phyloP scores from a whole-genome alignment of 139 green algal genomes.

The Picochlorum sp. region DNA sequence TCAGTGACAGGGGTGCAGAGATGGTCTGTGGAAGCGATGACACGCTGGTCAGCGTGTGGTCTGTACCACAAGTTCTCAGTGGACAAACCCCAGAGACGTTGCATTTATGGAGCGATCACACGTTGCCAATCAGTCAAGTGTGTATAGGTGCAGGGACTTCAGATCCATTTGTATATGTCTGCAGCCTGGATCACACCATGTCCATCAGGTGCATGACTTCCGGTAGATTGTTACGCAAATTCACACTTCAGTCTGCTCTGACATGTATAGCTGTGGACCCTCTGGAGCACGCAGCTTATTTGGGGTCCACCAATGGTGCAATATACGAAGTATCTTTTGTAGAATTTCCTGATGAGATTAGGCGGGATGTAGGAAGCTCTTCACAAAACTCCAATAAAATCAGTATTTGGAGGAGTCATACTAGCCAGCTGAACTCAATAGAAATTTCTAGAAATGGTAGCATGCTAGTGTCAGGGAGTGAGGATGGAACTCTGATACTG shows the following conservation, averaged over 20 bases:
- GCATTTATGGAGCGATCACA: slow-evolving; percentile 76
- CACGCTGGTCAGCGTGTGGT: slow-evolving; percentile 62
- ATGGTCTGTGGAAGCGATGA: slow-evolving; percentile 75
- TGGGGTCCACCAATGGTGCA: slow-evolving; percentile 53
- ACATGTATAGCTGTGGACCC: slow-evolving; percentile 42
- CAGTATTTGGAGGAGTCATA: background rate
- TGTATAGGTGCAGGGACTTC: slow-evolving; percentile 30
- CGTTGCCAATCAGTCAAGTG: slow-evolving; percentile 64
- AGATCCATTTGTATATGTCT: slow-evolving; percentile 43
- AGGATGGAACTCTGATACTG: slow-evolving; percentile 53
- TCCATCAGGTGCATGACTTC: slow-evolving; percentile 49
- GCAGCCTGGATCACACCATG: slow-evolving; percentile 59
- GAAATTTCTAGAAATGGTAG: slow-evolving; percentile 38
- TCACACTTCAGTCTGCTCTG: slow-evolving; percentile 48
- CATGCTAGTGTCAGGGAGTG: slow-evolving; percentile 45
- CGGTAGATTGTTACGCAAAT: slow-evolving; percentile 39
- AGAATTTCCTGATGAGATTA: background rate
- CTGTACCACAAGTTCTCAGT: slow-evolving; percentile 51
- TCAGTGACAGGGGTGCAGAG: slow-evolving; percentile 45
- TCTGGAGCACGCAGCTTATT: slow-evolving; percentile 64
- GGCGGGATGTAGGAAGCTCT: too few relatives aligned
- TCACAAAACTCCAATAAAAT: background rate
- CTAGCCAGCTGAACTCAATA: slow-evolving; percentile 15
- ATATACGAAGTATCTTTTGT: slow-evolving; percentile 64
- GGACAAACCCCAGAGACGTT: slow-evolving; percentile 24